Evolutionary conservation across 306 rosid genomes (phyloP).

Genomic region (Vachellia collinsii): DNA sequence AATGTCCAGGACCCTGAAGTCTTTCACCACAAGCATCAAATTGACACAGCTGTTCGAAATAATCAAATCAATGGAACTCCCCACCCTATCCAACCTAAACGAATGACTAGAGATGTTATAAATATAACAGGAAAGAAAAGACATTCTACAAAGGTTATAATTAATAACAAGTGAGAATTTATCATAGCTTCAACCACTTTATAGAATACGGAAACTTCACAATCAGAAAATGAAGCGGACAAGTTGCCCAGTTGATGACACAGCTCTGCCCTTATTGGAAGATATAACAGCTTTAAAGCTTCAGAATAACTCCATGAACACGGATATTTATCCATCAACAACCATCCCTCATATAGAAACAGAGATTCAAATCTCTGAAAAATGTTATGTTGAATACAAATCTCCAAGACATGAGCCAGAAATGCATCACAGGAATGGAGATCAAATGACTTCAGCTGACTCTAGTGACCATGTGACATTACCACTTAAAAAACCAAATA

Average conservation of each 20-base stretch:
- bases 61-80: slow-evolving; percentile 11
- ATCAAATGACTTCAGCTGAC: slow-evolving; percentile 23
- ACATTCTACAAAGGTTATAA: slow-evolving; percentile 16
- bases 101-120: slow-evolving; percentile 19
- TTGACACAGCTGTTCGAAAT: slow-evolving; percentile 1
- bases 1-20: slow-evolving; percentile 21
- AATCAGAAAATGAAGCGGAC: slow-evolving; percentile 7
- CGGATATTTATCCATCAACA: not conserved
- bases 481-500: slow-evolving; percentile 14
- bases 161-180: slow-evolving; percentile 8
- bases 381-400: not conserved
- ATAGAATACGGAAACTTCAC: slow-evolving; percentile 26
- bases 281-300: slow-evolving; percentile 10
- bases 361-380: not conserved
- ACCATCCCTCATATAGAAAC: slow-evolving; percentile 26
- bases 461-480: slow-evolving; percentile 6
- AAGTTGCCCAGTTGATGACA: slow-evolving; percentile 20
- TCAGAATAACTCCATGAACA: slow-evolving; percentile 14
- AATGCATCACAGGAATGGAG: not conserved
- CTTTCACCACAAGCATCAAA: not conserved
- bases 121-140: slow-evolving; percentile 20
- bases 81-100: slow-evolving; percentile 22
- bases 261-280: not conserved
- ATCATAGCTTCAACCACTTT: slow-evolving; percentile 13
- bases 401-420: not conserved